phyloP scores from a whole-genome alignment of 2,329 filamentous ascomycete genomes.

The Trematosphaeria pertusa region DNA sequence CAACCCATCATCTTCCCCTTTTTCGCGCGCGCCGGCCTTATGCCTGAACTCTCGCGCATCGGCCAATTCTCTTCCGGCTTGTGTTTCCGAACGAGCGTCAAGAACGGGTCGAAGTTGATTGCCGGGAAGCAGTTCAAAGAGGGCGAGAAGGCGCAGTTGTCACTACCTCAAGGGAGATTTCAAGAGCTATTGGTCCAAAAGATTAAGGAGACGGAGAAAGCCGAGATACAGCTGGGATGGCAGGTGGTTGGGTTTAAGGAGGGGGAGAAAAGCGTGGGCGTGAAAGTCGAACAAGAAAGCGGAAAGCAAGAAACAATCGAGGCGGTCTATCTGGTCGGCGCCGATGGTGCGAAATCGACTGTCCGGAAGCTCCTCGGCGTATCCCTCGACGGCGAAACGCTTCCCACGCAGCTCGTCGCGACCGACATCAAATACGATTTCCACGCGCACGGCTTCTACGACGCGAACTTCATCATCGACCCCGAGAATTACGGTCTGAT shows the following conservation, averaged over 20 bases:
- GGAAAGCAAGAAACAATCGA: slow-evolving; percentile 21
- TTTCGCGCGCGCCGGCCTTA: slow-evolving; percentile 45
- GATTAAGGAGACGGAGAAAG: slow-evolving; percentile 16
- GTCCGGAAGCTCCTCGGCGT: slow-evolving; percentile 29
- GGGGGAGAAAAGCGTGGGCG: slow-evolving; percentile 10
- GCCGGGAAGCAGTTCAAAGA: slow-evolving; percentile 32
- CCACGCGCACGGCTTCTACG: slow-evolving; percentile 46
- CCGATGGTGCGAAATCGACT: slow-evolving; percentile 36
- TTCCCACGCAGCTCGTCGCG: slow-evolving; percentile 48
- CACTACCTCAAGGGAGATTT: slow-evolving; percentile 42
- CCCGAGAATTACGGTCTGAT: slow-evolving; percentile 47
- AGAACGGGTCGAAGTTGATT: slow-evolving; percentile 33
- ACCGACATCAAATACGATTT: slow-evolving; percentile 49
- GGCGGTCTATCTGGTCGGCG: slow-evolving; percentile 38
- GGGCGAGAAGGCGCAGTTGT: slow-evolving; percentile 33
- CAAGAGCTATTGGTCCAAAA: slow-evolving; percentile 33
- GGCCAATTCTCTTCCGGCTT: slow-evolving; percentile 33
- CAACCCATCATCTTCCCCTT: slow-evolving; percentile 51
- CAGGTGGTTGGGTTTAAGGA: slow-evolving; percentile 23
- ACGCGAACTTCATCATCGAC: slow-evolving; percentile 52
- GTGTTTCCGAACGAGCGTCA: slow-evolving; percentile 36
- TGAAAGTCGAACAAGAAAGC: slow-evolving; percentile 10
- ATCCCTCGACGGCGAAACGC: slow-evolving; percentile 41
- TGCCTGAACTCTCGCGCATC: slow-evolving; percentile 42
- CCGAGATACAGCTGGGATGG: slow-evolving; percentile 29